Conservation (phyloP, 2,329 filamentous ascomycete genomes). For the Esteya vermicola region DNA sequence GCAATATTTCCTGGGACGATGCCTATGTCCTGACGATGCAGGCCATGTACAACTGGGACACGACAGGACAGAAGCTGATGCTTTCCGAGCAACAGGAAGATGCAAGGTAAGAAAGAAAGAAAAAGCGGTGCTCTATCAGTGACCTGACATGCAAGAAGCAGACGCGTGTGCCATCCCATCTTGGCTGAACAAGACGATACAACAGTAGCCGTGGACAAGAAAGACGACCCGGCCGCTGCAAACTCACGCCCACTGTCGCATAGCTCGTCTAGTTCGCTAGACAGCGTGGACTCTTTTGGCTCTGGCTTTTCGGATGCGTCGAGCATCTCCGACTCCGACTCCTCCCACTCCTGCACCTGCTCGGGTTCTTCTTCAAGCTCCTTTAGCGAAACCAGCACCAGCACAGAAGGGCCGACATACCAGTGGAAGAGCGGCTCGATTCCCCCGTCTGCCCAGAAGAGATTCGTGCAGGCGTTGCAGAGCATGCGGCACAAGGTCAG, state of each 20-base stretch:
- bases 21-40: slow-evolving; percentile 2
- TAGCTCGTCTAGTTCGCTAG: too few species aligned
- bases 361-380: neutral
- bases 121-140: neutral
- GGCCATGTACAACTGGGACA: slow-evolving; percentile 2
- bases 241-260: neutral
- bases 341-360: too few species aligned
- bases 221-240: too few species aligned
- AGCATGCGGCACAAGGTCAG: neutral
- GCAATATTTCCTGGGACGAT: slow-evolving; percentile 2
- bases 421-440: neutral
- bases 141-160: neutral
- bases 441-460: neutral
- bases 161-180: neutral
- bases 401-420: neutral
- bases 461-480: neutral
- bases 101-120: neutral
- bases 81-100: neutral
- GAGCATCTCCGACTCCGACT: too few species aligned
- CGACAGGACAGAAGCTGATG: neutral
- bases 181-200: neutral
- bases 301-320: too few species aligned
- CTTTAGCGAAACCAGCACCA: neutral
- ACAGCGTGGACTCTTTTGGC: too few species aligned
- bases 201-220: neutral